Percentiles rank a stretch among this genome's conserved stretches.
Evolutionary conservation across 2,329 filamentous ascomycete genomes (phyloP).

Genomic region (Diplodia mutila): DNA sequence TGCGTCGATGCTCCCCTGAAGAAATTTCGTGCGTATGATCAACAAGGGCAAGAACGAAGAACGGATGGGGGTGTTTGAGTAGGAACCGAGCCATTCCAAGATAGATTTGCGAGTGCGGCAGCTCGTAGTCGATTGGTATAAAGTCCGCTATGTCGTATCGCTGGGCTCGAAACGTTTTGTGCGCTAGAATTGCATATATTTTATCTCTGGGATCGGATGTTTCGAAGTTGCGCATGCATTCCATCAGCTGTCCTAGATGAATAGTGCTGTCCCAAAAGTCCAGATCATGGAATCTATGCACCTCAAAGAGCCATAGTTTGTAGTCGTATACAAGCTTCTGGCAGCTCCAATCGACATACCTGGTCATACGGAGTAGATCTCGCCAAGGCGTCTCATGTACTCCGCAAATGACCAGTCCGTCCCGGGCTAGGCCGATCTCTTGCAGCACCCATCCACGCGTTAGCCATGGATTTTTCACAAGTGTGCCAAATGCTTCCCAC

Average conservation of each 20-base stretch:
- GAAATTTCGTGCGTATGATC: background rate
- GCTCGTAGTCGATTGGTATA: background rate
- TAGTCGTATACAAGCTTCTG: rapidly evolving
- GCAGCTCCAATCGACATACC: background rate
- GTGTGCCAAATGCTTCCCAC: background rate
- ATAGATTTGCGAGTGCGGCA: background rate
- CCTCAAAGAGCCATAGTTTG: rapidly evolving
- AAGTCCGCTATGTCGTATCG: background rate
- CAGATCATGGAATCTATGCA: background rate
- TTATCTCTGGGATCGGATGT: background rate
- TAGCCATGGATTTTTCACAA: background rate
- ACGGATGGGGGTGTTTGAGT: background rate
- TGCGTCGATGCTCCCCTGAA: background rate
- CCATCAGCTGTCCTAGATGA: rapidly evolving
- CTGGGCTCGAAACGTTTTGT: background rate
- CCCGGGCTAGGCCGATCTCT: background rate
- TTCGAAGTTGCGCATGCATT: background rate
- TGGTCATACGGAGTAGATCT: background rate
- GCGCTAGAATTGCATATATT: background rate
- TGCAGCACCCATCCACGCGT: background rate
- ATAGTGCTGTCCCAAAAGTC: background rate
- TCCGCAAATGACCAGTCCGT: background rate
- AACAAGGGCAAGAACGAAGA: background rate
- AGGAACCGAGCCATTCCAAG: background rate
- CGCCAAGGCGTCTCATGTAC: background rate